Evolutionary conservation across 768 basidiomycete species (phyloP).

Genomic region (Tylopilus cervinicoccineus): DNA sequence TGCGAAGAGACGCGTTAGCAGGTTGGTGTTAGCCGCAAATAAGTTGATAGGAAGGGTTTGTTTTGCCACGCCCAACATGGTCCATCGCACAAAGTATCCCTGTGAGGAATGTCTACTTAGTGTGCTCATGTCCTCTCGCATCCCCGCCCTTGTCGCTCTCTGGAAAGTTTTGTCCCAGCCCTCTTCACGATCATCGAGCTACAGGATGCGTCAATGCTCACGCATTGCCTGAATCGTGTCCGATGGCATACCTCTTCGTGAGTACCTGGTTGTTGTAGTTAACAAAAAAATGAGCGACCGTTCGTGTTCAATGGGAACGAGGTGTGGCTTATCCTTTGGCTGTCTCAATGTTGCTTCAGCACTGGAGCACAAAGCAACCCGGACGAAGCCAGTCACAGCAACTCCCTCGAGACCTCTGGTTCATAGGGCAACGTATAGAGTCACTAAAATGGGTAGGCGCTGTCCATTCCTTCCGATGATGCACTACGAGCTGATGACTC

Average conservation of each 20-base stretch:
- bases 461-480: constrained; percentile 28
- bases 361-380: constrained; percentile 20
- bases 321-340: constrained; percentile 23
- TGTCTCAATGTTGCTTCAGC: background rate
- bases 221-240: constrained; percentile 62
- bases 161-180: background rate
- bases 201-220: constrained; percentile 37
- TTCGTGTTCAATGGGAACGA: constrained; percentile 71
- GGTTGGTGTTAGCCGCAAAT: background rate
- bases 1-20: background rate
- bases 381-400: constrained; percentile 42
- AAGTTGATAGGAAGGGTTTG: background rate
- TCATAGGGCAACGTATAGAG: constrained; percentile 39
- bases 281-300: constrained; percentile 43
- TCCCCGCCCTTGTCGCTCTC: background rate
- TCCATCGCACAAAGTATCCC: background rate
- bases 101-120: background rate
- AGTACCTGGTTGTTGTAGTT: constrained; percentile 52
- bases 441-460: constrained; percentile 44
- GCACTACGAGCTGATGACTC: constrained; percentile 8
- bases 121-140: background rate
- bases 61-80: background rate
- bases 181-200: background rate
- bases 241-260: constrained; percentile 45
- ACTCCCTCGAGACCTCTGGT: constrained; percentile 33